Conservation (phyloP, 768 basidiomycete genomes). For the Sporobolomyces pararoseus region DNA sequence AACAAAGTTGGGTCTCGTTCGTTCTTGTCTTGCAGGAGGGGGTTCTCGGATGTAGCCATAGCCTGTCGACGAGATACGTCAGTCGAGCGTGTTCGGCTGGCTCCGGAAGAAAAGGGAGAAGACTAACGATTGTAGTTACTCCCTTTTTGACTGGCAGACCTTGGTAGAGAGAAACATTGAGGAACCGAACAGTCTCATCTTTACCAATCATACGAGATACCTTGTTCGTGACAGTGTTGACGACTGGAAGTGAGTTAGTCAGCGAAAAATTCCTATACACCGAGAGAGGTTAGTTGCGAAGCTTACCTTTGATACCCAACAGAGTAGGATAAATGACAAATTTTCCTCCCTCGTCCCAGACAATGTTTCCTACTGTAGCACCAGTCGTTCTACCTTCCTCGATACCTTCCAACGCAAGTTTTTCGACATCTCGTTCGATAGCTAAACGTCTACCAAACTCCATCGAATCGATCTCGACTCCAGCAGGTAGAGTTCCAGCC, state of each 20-base stretch:
- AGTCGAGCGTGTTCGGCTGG: too few relatives aligned
- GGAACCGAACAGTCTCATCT: conserved; percentile 85
- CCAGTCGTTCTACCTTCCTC: conserved; percentile 55
- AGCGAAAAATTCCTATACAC: too few relatives aligned
- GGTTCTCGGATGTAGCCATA: conserved; percentile 94
- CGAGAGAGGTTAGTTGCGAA: background rate
- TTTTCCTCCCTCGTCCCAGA: conserved; percentile 98
- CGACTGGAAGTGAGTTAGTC: conserved; percentile 54
- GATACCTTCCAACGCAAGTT: conserved; percentile 41
- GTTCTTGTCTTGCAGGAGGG: conserved; percentile 79
- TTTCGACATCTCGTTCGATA: conserved; percentile 81
- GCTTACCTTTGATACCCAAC: conserved; percentile 84
- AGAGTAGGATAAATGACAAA: conserved; percentile 91
- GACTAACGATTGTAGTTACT: conserved; percentile 71
- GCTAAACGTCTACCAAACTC: conserved; percentile 97
- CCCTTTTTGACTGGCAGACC: conserved; percentile 86
- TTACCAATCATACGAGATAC: conserved; percentile 84
- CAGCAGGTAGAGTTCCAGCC: conserved; percentile 63
- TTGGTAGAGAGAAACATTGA: conserved; percentile 86
- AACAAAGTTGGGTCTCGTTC: conserved; percentile 85
- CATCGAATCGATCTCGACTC: conserved; percentile 84
- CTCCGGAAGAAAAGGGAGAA: background rate
- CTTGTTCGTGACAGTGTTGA: conserved; percentile 90
- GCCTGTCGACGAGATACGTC: conserved; percentile 54
- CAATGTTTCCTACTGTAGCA: conserved; percentile 67